These are phyloP conservation scores for Epichloe glyceriae DNA, from an alignment of 2,329 filamentous ascomycete genomes.

Conservation along the genomic window DNA sequence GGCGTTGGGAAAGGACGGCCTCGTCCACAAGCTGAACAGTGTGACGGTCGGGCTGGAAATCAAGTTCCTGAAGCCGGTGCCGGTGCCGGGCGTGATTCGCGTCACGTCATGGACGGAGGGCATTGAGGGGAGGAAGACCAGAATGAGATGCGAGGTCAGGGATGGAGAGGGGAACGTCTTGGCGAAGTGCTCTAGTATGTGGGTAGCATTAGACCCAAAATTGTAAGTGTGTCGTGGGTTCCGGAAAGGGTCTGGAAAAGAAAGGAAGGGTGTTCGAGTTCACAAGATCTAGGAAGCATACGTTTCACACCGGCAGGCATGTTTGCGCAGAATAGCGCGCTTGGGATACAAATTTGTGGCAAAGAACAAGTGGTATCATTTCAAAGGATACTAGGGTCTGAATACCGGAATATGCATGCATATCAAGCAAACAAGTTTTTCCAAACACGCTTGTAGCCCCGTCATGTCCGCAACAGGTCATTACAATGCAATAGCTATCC, in stretches of 20 bases:
- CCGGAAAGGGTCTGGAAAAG: not conserved
- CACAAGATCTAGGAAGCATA: too few species aligned
- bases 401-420: not conserved
- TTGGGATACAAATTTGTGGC: not conserved
- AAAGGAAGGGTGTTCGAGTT: not conserved
- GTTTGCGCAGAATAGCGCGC: too few species aligned
- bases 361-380: not conserved
- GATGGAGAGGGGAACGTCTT: conserved; percentile 17
- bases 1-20: conserved; percentile 18
- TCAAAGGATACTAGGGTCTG: not conserved
- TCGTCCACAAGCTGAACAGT: conserved; percentile 15
- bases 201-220: conserved; percentile 20
- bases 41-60: conserved; percentile 24
- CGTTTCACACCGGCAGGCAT: too few species aligned
- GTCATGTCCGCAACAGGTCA: not conserved
- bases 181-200: conserved; percentile 18
- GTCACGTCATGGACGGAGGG: conserved; percentile 20
- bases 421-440: not conserved
- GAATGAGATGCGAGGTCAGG: conserved; percentile 17
- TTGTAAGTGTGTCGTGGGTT: conserved; percentile 10
- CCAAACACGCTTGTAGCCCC: not conserved
- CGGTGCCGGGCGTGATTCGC: conserved; percentile 16
- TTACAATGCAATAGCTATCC: not conserved
- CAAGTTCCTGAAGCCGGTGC: conserved; percentile 20
- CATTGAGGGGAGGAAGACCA: conserved; percentile 21